Percentiles rank a stretch among this genome's conserved stretches.
phyloP scores from a whole-genome alignment of 345 rosid species.

The Citrus cavaleriei region DNA sequence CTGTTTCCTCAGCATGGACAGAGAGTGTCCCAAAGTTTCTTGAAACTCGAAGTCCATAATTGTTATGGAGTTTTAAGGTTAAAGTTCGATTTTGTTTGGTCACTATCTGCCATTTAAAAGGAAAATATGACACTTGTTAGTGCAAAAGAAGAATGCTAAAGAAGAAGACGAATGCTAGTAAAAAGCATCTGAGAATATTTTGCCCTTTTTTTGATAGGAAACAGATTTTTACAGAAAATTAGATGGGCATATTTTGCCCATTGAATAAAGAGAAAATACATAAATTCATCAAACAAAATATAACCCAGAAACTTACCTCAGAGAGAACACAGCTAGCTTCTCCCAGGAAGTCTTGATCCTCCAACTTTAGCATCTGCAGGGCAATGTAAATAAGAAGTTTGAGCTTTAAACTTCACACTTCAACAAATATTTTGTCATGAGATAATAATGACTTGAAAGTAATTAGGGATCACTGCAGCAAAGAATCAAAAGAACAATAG shows the following conservation, averaged over 20 bases:
- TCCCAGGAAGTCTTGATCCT: constrained; percentile 78
- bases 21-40: constrained; percentile 59
- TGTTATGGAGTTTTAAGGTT: constrained; percentile 48
- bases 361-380: constrained; percentile 49
- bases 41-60: constrained; percentile 25
- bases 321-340: constrained; percentile 70
- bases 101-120: constrained; percentile 47
- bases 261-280: not conserved
- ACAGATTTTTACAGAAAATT: no score
- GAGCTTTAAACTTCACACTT: not conserved
- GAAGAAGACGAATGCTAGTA: not conserved
- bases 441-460: not conserved
- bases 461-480: not conserved
- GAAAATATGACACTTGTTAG: not conserved
- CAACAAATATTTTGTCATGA: not conserved
- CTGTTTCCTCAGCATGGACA: constrained; percentile 67
- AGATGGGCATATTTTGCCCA: not conserved
- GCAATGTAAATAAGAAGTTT: constrained; percentile 4
- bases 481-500: not conserved
- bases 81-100: constrained; percentile 47
- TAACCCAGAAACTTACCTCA: constrained; percentile 30
- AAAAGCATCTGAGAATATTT: not conserved
- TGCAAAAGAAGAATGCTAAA: not conserved
- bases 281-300: not conserved
- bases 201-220: no score